Evolutionary conservation across 2,329 filamentous ascomycete species (phyloP).

Genomic region (Alternaria triticina): DNA sequence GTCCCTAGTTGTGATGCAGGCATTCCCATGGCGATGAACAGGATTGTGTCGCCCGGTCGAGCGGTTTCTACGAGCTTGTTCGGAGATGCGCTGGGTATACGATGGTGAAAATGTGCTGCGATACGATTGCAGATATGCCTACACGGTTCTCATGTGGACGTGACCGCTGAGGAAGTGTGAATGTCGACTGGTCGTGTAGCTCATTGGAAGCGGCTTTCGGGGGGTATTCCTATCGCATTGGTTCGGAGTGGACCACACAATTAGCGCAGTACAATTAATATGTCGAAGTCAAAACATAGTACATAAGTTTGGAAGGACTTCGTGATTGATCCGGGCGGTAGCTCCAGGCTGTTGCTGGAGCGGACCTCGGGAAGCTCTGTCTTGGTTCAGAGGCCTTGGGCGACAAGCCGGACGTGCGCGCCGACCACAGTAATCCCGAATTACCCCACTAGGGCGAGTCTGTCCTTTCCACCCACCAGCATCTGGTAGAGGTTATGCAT

Average conservation of each 20-base stretch:
- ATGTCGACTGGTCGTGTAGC: background rate
- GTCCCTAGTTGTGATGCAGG: background rate
- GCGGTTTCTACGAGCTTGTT: background rate
- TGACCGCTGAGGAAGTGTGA: background rate
- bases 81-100: background rate
- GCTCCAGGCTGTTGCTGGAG: background rate
- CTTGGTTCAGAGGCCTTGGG: background rate
- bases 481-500: no score
- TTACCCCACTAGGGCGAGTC: background rate
- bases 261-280: background rate
- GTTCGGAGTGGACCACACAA: background rate
- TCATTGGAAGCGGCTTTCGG: background rate
- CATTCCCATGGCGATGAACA: background rate
- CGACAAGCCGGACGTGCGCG: background rate
- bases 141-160: background rate
- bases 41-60: background rate
- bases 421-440: background rate
- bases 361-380: background rate
- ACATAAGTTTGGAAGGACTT: background rate
- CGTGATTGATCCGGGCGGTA: background rate
- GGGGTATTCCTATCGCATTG: background rate
- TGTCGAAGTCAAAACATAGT: background rate
- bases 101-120: background rate
- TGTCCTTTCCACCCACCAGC: no score
- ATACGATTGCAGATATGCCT: background rate